phyloP scores from a whole-genome alignment of 352 stramenopile species.

The Elongisporangium senticosum region DNA sequence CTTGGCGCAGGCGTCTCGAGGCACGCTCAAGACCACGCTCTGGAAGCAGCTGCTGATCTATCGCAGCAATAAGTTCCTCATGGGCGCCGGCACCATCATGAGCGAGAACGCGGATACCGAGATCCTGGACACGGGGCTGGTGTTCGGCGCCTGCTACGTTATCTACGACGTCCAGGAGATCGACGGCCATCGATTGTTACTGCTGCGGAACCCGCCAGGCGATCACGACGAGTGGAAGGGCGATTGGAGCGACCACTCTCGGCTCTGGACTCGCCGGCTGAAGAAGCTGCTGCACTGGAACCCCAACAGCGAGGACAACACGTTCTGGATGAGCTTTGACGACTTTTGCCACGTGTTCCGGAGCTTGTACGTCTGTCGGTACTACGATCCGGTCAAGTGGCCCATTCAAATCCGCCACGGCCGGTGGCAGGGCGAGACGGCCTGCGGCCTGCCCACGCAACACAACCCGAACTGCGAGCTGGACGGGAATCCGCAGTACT shows the following conservation, averaged over 20 bases:
- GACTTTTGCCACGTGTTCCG: slow-evolving; percentile 91
- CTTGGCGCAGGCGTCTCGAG: slow-evolving; percentile 70
- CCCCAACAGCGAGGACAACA: slow-evolving; percentile 81
- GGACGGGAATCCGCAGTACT: slow-evolving; percentile 88
- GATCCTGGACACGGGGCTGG: slow-evolving; percentile 84
- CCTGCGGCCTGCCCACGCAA: slow-evolving; percentile 74
- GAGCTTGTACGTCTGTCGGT: slow-evolving; percentile 88
- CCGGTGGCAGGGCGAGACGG: slow-evolving; percentile 63
- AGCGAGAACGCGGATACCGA: slow-evolving; percentile 83
- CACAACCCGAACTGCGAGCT: slow-evolving; percentile 80
- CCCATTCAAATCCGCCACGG: slow-evolving; percentile 33
- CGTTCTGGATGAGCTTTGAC: slow-evolving; percentile 95
- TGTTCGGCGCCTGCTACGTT: slow-evolving; percentile 90
- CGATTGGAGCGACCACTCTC: slow-evolving; percentile 90
- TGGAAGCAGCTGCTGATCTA: slow-evolving; percentile 88
- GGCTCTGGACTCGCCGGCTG: slow-evolving; percentile 87
- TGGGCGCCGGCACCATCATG: slow-evolving; percentile 85
- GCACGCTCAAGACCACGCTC: slow-evolving; percentile 83
- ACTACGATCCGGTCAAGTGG: slow-evolving; percentile 90
- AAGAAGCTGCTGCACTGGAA: slow-evolving; percentile 69
- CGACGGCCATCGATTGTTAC: slow-evolving; percentile 80
- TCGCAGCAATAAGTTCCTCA: slow-evolving; percentile 85
- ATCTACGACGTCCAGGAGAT: slow-evolving; percentile 88
- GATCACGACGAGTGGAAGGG: slow-evolving; percentile 91
- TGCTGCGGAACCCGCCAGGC: slow-evolving; percentile 90